A percentile compares a stretch with the other conserved stretches of the same genome.
These are phyloP conservation scores for Coffea eugenioides DNA, from an alignment of 257 asterid genomes.

Conservation along the genomic window DNA sequence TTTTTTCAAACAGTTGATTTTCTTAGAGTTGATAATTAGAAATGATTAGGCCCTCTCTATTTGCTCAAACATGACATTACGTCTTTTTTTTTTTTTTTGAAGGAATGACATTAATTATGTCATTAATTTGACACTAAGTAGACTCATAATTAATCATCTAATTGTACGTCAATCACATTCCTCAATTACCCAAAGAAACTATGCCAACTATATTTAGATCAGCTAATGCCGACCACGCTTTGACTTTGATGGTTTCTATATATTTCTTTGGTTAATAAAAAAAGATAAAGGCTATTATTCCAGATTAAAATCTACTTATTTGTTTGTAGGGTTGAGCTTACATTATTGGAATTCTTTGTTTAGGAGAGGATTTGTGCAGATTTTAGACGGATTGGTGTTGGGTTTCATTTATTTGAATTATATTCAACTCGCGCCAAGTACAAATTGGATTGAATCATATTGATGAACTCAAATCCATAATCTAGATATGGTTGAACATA, in stretches of 20 bases:
- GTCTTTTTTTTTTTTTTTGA: no score
- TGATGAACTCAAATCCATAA: no score
- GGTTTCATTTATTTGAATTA: no score
- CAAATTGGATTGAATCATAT: no score
- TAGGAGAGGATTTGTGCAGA: no score
- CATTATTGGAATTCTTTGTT: no score
- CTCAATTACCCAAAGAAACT: background rate
- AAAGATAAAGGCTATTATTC: background rate
- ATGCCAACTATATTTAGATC: constrained; percentile 3
- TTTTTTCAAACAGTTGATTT: background rate
- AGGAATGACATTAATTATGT: background rate
- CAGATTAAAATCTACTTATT: no score
- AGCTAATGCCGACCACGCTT: constrained; percentile 4
- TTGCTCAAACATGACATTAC: background rate
- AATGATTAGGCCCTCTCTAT: background rate
- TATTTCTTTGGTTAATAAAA: background rate
- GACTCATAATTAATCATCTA: background rate
- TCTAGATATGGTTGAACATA: no score
- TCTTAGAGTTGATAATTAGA: background rate
- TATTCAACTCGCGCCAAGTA: no score
- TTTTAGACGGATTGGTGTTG: no score
- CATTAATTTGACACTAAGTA: background rate
- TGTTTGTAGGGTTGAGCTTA: no score
- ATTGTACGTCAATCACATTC: background rate
- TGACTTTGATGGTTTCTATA: background rate